Conservation (phyloP, 2,329 filamentous ascomycete genomes). For the Tolypocladium capitatum region DNA sequence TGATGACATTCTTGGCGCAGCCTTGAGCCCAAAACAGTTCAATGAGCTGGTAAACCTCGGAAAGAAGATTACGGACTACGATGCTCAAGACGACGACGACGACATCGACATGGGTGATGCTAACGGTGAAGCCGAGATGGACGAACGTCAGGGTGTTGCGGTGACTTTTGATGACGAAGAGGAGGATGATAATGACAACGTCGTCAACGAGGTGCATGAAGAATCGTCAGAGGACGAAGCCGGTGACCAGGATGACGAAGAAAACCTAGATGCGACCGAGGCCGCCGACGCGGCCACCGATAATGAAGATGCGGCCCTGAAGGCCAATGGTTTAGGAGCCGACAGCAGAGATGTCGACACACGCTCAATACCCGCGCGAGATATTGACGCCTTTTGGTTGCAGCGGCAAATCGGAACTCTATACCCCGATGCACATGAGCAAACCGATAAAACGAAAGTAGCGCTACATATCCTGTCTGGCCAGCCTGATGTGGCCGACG, state of each 20-base stretch:
- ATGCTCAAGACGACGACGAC: conserved; percentile 87
- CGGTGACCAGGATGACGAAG: conserved; percentile 47
- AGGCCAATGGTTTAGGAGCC: conserved; percentile 42
- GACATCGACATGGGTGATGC: conserved; percentile 53
- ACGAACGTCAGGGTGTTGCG: conserved; percentile 90
- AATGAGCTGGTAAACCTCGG: conserved; percentile 92
- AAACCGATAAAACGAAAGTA: conserved; percentile 82
- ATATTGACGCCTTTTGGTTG: conserved; percentile 96
- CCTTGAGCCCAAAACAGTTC: conserved; percentile 78
- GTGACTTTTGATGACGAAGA: conserved; percentile 94
- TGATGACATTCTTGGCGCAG: conserved; percentile 79
- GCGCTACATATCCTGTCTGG: conserved; percentile 75
- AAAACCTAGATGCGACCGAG: conserved; percentile 39
- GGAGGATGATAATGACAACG: conserved; percentile 67
- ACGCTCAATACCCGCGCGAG: conserved; percentile 61
- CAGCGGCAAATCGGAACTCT: conserved; percentile 81
- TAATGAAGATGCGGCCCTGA: conserved; percentile 77
- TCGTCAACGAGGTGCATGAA: conserved; percentile 78
- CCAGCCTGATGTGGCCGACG: conserved; percentile 53
- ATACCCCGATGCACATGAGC: conserved; percentile 82
- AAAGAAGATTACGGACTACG: conserved; percentile 98
- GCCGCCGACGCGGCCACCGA: conserved; percentile 39
- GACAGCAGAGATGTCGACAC: conserved; percentile 38
- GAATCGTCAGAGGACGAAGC: conserved; percentile 75
- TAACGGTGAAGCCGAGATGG: conserved; percentile 62